Evolutionary conservation across 2,329 filamentous ascomycete genomes (phyloP), one percentile per base, ranked within the genome.

Genomic region (Fusarium sp.): DNA sequence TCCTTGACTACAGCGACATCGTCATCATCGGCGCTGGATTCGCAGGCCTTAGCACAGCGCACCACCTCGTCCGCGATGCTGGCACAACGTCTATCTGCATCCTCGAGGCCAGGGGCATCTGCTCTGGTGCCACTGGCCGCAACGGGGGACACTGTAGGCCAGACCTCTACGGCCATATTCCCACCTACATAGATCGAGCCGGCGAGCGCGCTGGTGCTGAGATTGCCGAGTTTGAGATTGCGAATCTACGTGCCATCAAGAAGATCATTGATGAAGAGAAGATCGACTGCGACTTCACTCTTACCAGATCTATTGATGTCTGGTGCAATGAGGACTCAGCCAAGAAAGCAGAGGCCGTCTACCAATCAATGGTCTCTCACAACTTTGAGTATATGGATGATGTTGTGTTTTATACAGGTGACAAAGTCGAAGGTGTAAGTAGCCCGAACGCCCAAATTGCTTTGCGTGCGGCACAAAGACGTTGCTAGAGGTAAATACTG

Each of bases 341-440:
- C 12, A 62, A 62, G 38, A 62, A 62, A 22, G 59, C 59, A 11
- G 59, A 62, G 15, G 59, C 59, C 1, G 50, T 62, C 5, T 62
- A 62, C 6, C 30, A 38, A 8, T 56, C 59, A 30, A 62, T 62
- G 59, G 59, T 56, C 12, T 35, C 59, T 17, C 59, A 36, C 3
- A 62, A 62, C 30, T 56, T 62, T 13, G 59, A 62, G 59, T 62
- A 62, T 14, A 56, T 62, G 39, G 59, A 62, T 24, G 59, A 62
- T 45, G 50, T 62, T 44, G 59, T 62, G 15, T 62, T 62, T 38
- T 62, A 62, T n/a, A 62, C 59, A 6, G 59, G 50, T 1, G 39
- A 62, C 7, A 62, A 44, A 62, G 59, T 62, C 1, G 50, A 62
- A 56, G 59, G 59, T 1, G 59, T 62, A 56, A 62, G 59, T 62